phyloP scores from a whole-genome alignment of 768 basidiomycete species.

The Agrocybe chaxingu region DNA sequence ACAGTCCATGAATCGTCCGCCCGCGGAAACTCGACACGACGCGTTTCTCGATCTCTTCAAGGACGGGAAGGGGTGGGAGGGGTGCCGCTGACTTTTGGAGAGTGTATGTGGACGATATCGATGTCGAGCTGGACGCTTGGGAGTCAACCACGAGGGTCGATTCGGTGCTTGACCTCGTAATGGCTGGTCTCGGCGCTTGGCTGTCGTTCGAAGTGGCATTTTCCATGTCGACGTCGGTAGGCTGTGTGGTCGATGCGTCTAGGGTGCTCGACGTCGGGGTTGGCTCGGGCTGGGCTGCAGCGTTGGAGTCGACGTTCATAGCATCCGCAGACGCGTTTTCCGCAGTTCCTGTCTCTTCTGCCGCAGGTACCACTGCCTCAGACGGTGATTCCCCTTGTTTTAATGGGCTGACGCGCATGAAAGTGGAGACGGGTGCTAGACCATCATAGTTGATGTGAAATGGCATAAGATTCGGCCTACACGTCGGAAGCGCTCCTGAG shows the following conservation, averaged over 20 bases:
- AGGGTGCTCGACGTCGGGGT: too few species aligned
- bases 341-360: conserved; percentile 5
- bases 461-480: conserved; percentile 75
- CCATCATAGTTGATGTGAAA: conserved; percentile 75
- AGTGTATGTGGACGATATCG: background rate
- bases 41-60: conserved; percentile 27
- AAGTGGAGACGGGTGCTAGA: conserved; percentile 70
- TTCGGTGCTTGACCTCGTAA: background rate
- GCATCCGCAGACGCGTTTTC: background rate
- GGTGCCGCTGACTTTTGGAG: background rate
- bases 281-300: too few species aligned
- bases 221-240: too few species aligned
- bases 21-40: conserved; percentile 73
- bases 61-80: conserved; percentile 3
- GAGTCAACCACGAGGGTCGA: conserved; percentile 10
- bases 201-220: too few species aligned
- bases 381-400: conserved; percentile 18
- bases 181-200: too few species aligned
- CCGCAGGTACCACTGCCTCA: background rate
- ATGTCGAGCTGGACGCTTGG: background rate
- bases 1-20: conserved; percentile 65
- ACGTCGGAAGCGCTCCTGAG: conserved; percentile 26
- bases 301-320: too few species aligned
- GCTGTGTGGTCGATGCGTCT: too few species aligned
- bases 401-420: conserved; percentile 57